These are phyloP conservation scores for Picea abies DNA, from an alignment of 83 land plant genomes.

Conservation along the genomic window DNA sequence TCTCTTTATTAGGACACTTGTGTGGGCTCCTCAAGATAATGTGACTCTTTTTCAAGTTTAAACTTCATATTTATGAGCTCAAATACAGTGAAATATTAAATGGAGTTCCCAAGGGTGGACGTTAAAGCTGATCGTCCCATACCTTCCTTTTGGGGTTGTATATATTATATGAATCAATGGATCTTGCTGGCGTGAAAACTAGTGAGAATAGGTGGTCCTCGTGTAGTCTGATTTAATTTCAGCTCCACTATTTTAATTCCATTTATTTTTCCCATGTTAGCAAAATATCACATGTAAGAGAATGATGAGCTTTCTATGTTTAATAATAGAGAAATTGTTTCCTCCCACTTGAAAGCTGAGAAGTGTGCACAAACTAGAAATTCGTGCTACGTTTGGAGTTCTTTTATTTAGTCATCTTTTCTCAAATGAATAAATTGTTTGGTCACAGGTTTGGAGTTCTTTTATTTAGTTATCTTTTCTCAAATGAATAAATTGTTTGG, in stretches of 20 bases:
- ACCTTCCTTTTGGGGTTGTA: no score
- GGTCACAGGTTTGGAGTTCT: neutral
- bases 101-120: no score
- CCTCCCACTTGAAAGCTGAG: neutral
- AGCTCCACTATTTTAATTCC: neutral
- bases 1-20: no score
- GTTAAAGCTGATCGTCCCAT: no score
- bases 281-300: neutral
- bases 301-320: neutral
- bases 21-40: no score
- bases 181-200: neutral
- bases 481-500: neutral
- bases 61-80: no score
- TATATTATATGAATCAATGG: no score
- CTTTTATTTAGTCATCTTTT: constrained; percentile 5
- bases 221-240: neutral
- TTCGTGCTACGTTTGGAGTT: neutral
- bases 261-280: no score
- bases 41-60: no score
- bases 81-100: no score
- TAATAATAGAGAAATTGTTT: neutral
- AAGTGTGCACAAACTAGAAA: neutral
- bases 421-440: neutral
- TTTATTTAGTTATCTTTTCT: constrained; percentile 1
- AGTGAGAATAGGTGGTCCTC: neutral